phyloP scores from a whole-genome alignment of 169 alveolate genomes.

The Eimeria falciformis region DNA sequence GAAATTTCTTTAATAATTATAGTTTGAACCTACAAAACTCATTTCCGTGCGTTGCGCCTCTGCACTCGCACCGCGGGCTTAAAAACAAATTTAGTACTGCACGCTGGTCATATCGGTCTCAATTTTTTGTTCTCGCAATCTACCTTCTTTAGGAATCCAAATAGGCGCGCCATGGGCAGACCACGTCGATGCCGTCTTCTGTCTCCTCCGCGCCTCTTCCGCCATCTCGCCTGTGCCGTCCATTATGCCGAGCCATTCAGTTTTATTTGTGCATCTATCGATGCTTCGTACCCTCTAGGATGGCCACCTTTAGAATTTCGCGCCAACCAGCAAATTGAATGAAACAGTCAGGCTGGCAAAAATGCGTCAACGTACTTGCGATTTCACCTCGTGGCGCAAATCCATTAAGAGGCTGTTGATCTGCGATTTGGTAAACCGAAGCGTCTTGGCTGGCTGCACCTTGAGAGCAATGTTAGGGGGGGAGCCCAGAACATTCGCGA shows the following conservation, averaged over 20 bases:
- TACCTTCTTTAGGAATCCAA: conserved; percentile 72
- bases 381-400: conserved; percentile 71
- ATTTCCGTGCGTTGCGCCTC: conserved; percentile 4
- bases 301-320: conserved; percentile 40
- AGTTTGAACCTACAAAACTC: conserved; percentile 35
- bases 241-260: not conserved
- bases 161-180: conserved; percentile 72
- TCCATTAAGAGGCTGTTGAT: conserved; percentile 60
- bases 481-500: conserved; percentile 28
- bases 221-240: conserved; percentile 72
- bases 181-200: conserved; percentile 66
- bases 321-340: not conserved
- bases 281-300: conserved; percentile 73
- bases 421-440: conserved; percentile 65
- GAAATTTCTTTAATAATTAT: too few relatives aligned
- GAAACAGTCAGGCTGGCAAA: not conserved
- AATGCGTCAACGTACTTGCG: conserved; percentile 30
- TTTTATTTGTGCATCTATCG: not conserved
- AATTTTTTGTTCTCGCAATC: too few relatives aligned
- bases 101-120: too few relatives aligned
- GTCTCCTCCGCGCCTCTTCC: conserved; percentile 62
- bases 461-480: conserved; percentile 70
- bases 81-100: too few relatives aligned
- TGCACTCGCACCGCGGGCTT: conserved; percentile 27
- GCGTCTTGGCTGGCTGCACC: conserved; percentile 71